Base-by-base conservation (phyloP, 148 eudicot species). In the Selenicereus undatus region DNA sequence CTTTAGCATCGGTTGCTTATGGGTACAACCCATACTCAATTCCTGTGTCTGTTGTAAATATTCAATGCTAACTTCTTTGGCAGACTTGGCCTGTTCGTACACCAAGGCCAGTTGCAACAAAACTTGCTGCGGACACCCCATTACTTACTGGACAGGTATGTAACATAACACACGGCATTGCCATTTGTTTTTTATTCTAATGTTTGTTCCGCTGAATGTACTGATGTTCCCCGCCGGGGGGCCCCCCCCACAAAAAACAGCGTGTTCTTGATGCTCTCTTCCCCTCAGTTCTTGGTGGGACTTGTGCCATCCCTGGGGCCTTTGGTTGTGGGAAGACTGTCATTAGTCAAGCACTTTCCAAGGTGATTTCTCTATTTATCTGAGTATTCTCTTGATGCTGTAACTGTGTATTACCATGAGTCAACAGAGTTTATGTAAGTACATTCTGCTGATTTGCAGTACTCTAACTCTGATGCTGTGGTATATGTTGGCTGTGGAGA, bases 301-400 rank as follows among this genome's bases (percentile, higher is more conserved):
- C 99, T 36, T 97, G 99, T 90, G 99, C 98, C 70, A 97, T 97
- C 65, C 99, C 99, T 78, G 99, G 99, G 86, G 99, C 99, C 66
- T 97, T 97, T 90, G 98, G 99, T 73, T 97, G 99, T 89, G 99
- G 99, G 14, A 97, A 97, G 88, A 97, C 99, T 74, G 98, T 97
- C 76, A 97, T 97, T 84, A 94, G 99, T 89, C 99, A 96, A 83
- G 99, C 99, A 56, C 98, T 96, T 71, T 96, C 99, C 70, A 96
- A 96, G 98, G 99, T 92, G 82, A 79, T 66, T 8, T 82, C 76
- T 30, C 32, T 62, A 1, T 13, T 5, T 36, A 51, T 60, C 16
- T 69, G 14, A n/a, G n/a, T 6, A 62, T 76, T 69, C 14, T 56
- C 32, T 39, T 54, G 26, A 20, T 76, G 62, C 60, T 43, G 72